phyloP scores from a whole-genome alignment of 805 yeast species.

The Metschnikowia drakensbergensis region DNA sequence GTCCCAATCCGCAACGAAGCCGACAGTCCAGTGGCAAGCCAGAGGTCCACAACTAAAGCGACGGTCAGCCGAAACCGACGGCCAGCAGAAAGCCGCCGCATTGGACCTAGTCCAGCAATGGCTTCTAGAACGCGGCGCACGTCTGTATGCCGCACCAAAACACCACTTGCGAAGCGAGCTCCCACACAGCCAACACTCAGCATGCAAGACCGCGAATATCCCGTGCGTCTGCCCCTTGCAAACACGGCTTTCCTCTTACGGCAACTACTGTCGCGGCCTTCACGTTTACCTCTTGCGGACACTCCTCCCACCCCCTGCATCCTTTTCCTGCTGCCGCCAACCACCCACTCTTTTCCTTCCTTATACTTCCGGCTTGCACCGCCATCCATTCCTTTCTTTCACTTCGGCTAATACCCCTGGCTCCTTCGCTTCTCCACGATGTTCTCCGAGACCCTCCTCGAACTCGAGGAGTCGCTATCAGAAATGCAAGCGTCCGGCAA shows the following conservation, averaged over 20 bases:
- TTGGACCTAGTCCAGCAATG: too few relatives aligned
- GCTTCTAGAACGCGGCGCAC: neutral
- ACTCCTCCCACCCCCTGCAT: neutral
- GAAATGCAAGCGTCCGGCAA: constrained; percentile 11
- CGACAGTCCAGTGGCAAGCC: too few relatives aligned
- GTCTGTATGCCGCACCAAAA: neutral
- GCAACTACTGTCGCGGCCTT: neutral
- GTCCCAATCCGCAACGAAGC: too few relatives aligned
- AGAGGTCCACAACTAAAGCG: too few relatives aligned
- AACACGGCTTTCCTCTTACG: neutral
- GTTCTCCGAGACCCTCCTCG: constrained; percentile 18
- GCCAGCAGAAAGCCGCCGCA: too few relatives aligned
- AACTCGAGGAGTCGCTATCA: constrained; percentile 19
- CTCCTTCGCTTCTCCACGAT: constrained; percentile 4
- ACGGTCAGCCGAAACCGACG: too few relatives aligned
- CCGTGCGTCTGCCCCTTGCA: constrained; percentile 1
- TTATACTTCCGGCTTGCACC: neutral
- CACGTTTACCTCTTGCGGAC: neutral
- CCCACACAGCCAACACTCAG: neutral
- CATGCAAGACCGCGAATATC: constrained; percentile 2
- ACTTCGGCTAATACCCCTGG: neutral
- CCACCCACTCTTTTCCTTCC: neutral
- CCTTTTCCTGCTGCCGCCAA: neutral
- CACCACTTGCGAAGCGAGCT: neutral
- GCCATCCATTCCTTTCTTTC: neutral